Evolutionary conservation across 164 flowering plant genomes (phyloP).

Genomic region (Hamamelis virginiana): DNA sequence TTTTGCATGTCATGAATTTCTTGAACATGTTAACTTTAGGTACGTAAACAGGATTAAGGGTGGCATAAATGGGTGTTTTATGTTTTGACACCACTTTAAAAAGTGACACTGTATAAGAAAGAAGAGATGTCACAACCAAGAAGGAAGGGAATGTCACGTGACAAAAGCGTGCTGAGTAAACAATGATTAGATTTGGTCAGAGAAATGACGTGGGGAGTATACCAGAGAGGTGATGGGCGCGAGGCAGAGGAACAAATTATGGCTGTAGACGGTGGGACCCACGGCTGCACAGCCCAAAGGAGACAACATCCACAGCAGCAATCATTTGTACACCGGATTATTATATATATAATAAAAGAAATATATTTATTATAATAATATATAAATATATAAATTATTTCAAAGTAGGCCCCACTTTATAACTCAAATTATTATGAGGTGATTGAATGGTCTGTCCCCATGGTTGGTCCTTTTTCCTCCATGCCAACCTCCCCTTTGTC

Average conservation of each 20-base stretch:
- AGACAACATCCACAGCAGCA: slow-evolving; percentile 20
- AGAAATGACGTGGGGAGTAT: slow-evolving; percentile 14
- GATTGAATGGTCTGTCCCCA: slow-evolving; percentile 15
- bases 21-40: no score
- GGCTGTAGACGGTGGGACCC: background rate
- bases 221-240: background rate
- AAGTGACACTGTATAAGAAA: background rate
- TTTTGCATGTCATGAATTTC: no score
- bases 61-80: no score
- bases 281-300: slow-evolving; percentile 14
- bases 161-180: slow-evolving; percentile 12
- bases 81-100: no score
- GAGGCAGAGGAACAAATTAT: background rate
- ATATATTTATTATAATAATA: background rate
- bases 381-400: background rate
- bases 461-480: background rate
- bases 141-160: slow-evolving; percentile 16
- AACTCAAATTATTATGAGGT: slow-evolving; percentile 11
- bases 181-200: slow-evolving; percentile 11
- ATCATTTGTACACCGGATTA: slow-evolving; percentile 31
- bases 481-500: no score
- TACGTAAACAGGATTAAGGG: no score
- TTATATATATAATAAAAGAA: background rate
- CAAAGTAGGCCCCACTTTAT: background rate
- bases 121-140: background rate